Base-by-base conservation (phyloP, 768 basidiomycete species). In the Strobilomyces confusus region DNA sequence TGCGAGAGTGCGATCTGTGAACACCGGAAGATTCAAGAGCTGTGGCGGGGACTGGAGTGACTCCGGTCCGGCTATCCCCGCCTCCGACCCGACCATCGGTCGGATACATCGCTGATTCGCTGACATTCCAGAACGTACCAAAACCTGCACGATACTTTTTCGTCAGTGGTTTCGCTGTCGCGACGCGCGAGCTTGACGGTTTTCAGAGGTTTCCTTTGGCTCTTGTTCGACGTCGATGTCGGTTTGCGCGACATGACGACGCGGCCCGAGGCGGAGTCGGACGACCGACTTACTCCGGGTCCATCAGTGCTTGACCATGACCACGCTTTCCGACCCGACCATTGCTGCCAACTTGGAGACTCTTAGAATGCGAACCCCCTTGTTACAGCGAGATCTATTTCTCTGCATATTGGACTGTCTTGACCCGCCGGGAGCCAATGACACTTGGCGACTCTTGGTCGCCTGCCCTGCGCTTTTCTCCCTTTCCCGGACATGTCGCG, bases 1-100 rank as follows among this genome's bases (percentile, higher is more conserved):
- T n/a, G n/a, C n/a, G n/a, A n/a, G n/a, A n/a, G n/a, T n/a, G n/a
- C n/a, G n/a, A n/a, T n/a, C n/a, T n/a, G n/a, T n/a, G 50, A 70
- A 64, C 15, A 61, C 37, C 1, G 68, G 66, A 4, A 55, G 57
- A 2, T 59, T 62, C 7, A 58, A 65, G 19, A 62, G 56, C 69
- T 65, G 32, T 34, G 34, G 12, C 5, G 34, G 12, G 17, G 14
- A 12, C n/a, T n/a, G n/a, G n/a, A n/a, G n/a, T n/a, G n/a, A n/a
- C n/a, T n/a, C n/a, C n/a, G n/a, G n/a, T n/a, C n/a, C n/a, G n/a
- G n/a, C n/a, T n/a, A n/a, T n/a, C n/a, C n/a, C n/a, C n/a, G n/a
- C n/a, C n/a, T n/a, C n/a, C n/a, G n/a, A n/a, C n/a, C n/a, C n/a
- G n/a, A n/a, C n/a, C n/a, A 15, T 22, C 25, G 1, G 37, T n/a